These are phyloP conservation scores for Pseudocercospora eumusae DNA, from an alignment of 2,329 filamentous ascomycete genomes.

Conservation along the genomic window DNA sequence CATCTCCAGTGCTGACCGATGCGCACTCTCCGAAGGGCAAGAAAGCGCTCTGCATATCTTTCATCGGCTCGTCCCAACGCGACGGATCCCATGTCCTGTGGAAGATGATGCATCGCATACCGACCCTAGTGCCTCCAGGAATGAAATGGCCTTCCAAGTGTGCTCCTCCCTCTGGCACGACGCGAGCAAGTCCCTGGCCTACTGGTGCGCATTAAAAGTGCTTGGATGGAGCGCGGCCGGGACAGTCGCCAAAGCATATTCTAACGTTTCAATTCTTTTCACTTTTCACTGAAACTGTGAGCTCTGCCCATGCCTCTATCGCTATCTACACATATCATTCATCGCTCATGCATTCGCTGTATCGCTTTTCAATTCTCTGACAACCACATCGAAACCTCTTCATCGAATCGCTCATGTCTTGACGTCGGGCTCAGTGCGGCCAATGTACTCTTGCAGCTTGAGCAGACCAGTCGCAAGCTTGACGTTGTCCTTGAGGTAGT, in stretches of 20 bases:
- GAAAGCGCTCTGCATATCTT: neutral
- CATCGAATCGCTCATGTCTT: constrained; percentile 67
- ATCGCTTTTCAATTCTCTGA: constrained; percentile 9
- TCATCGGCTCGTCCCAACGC: neutral
- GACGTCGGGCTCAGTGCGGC: constrained; percentile 90
- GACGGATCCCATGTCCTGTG: neutral
- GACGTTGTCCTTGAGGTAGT: constrained; percentile 89
- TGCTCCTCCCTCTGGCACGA: neutral
- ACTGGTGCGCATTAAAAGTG: no score
- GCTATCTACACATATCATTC: constrained; percentile 23
- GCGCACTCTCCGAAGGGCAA: constrained; percentile 2
- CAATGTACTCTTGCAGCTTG: constrained; percentile 91
- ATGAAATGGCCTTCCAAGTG: neutral
- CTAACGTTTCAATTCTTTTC: no score
- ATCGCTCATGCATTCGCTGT: constrained; percentile 8
- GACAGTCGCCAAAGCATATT: no score
- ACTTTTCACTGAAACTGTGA: neutral
- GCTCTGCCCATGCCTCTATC: constrained; percentile 16
- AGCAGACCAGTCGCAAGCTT: constrained; percentile 79
- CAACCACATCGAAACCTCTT: neutral
- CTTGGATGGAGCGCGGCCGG: no score
- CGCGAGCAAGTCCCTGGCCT: neutral
- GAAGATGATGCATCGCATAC: neutral
- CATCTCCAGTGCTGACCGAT: constrained; percentile 3
- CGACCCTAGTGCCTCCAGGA: neutral